Base-by-base conservation (phyloP, 345 rosid genomes). In the Eucalyptus rudis region DNA sequence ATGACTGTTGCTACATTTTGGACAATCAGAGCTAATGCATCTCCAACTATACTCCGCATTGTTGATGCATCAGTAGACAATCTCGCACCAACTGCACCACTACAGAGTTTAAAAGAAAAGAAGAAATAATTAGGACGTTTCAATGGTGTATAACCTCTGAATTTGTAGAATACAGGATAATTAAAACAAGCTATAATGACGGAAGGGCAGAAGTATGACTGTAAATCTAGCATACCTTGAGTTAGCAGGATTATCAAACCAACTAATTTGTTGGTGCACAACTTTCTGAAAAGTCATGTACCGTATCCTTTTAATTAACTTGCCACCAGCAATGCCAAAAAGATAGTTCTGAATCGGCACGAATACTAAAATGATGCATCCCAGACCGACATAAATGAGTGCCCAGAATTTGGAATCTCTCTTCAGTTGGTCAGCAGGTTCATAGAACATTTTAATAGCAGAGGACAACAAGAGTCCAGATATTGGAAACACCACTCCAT, bases 181-280 rank as follows among this genome's bases (percentile, higher is more conserved):
- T 76, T 76, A 76, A 56, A 17, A 76, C 83, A 76, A 19, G 83
- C 27, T 20, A 76, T 10, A 10, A 20, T 11, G 81, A 33, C 4
- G 14, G 43, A 76, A 36, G 47, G 27, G 64, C 40, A 33, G 45
- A 16, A 68, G 27, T 54, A 47, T 49, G 45, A 49, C 40, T 17
- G 66, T 5, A 58, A 43, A 64, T 43, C 54, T 14, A 43, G 81
- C 89, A 31, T 51, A 94, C 97, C 96, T 97, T 13, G 99, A 92
- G 88, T 97, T 96, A n/a, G 93, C 90, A 56, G 97, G 92, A 88
- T 95, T 96, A 86, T 97, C 99, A 43, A 97, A 97, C 97, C 98
- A 97, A 91, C 96, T 92, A 84, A 97, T 96, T 84, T 96, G 94
- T 90, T 96, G 98, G 91, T 95, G 96, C 76, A 95, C 98, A 31